A percentile compares a stretch with the other conserved stretches of the same genome.
Conservation (phyloP, 306 rosid genomes). For the Trifolium repens region DNA sequence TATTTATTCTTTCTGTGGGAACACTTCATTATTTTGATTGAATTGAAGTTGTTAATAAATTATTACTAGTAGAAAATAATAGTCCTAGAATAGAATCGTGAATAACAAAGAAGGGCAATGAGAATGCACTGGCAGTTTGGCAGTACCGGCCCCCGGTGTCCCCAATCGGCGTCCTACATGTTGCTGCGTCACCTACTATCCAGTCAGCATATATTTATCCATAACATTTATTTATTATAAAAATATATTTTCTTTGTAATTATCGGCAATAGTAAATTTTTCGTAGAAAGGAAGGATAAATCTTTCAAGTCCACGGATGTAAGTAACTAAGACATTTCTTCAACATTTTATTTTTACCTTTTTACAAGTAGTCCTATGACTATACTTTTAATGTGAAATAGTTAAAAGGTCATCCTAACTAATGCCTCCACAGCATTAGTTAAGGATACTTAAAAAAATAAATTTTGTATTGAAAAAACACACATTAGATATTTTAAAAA, state of each 20-base stretch:
- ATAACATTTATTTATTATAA: not conserved
- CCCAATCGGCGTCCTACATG: slow-evolving; percentile 41
- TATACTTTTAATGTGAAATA: too few species aligned
- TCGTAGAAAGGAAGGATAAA: not conserved
- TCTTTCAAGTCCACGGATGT: too few species aligned
- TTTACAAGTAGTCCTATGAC: too few species aligned
- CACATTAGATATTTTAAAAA: too few species aligned
- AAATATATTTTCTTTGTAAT: not conserved
- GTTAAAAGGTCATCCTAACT: too few species aligned
- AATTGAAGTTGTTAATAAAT: not conserved
- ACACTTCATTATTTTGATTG: not conserved
- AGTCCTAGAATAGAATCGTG: not conserved
- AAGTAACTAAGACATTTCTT: too few species aligned
- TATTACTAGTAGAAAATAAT: not conserved
- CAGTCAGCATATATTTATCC: slow-evolving; percentile 30
- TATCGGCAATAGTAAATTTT: not conserved
- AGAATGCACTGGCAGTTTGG: not conserved
- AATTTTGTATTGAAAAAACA: too few species aligned
- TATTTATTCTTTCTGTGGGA: too few species aligned
- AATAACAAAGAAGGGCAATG: slow-evolving; percentile 37
- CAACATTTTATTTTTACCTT: too few species aligned
- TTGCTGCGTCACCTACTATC: slow-evolving; percentile 60
- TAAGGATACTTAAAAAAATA: too few species aligned
- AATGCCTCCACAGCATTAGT: too few species aligned
- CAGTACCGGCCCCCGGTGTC: not conserved